A percentile compares a stretch with the other conserved stretches of the same genome.
Conservation (phyloP, 78 protist genomes). For the Chrysochromulina tobinii region DNA sequence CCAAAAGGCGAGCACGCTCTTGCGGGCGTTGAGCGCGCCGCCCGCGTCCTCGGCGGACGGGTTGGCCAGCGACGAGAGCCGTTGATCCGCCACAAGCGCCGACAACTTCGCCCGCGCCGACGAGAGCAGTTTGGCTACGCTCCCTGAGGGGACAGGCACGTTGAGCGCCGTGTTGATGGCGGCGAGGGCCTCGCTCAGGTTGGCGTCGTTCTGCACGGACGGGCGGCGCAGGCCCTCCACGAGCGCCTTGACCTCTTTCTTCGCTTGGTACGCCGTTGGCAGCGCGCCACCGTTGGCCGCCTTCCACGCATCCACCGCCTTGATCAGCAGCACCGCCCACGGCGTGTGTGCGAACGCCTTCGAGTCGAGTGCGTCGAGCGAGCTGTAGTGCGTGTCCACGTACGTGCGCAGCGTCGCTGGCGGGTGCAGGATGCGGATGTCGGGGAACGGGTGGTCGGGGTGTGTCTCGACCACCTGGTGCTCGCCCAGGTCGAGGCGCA, state of each 20-base stretch:
- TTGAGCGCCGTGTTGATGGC: conserved; percentile 33
- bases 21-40: not conserved
- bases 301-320: not conserved
- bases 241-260: conserved; percentile 60
- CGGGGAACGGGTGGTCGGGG: not conserved
- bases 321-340: conserved; percentile 42
- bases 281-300: not conserved
- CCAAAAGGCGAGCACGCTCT: conserved; percentile 65
- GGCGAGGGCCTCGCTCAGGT: conserved; percentile 68
- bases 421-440: not conserved
- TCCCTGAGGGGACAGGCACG: not conserved
- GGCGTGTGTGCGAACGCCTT: conserved; percentile 71
- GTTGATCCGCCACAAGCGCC: not conserved
- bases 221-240: not conserved
- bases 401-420: not conserved
- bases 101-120: not conserved
- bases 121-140: not conserved
- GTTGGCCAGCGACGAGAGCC: not conserved
- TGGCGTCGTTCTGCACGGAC: conserved; percentile 37
- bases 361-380: not conserved
- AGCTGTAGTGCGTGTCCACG: not conserved
- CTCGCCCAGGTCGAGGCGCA: conserved; percentile 64
- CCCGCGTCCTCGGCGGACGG: not conserved
- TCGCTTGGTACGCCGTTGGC: conserved; percentile 50
- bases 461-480: conserved; percentile 42